Evolutionary conservation across 179 eudicot species (phyloP), one percentile per base, ranked within the genome.

Genomic region (Corrigiola litoralis): DNA sequence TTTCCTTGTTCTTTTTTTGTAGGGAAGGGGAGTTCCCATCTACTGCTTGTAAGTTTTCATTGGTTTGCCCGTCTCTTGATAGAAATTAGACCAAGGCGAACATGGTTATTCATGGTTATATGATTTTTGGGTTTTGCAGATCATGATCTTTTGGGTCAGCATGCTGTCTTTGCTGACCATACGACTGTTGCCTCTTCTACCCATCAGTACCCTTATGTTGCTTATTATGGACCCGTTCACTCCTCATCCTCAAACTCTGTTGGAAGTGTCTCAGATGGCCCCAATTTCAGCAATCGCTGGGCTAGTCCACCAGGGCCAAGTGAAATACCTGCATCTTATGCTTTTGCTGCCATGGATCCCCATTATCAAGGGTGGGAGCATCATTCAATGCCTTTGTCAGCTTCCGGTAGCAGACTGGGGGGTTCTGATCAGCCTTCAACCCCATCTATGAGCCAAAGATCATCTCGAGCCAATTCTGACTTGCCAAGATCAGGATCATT

Each of bases 141-240:
- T 84, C 96, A 85, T 72, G 96, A 87, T 78, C 82, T 87, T 61
- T 65, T 84, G 66, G 88, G 90, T 37, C 98, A 87, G 28, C 89
- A 82, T 71, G 80, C 90, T 17, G 63, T 84, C 61, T 84, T 77
- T 75, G 76, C 89, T 63, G 96, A 92, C 59, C 90, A 81, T 49
- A 63, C 95, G 17, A 82, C 92, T 63, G 76, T 86, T 47, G 79
- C 96, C 61, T 84, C 96, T 25, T 68, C 95, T 61, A 59, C 79
- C 58, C 92, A 87, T 71, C 90, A 84, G 51, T 92, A 92, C 44
- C 98, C 98, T 1, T 92, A 89, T 69, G 62, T 89, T 70, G 87
- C 96, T 21, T 92, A 87, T 68, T 72, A 87, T 61, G 90, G 90
- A 60, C 92, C 95, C 36, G 33, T 81, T 58, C 95, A 81, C 63